Evolutionary conservation across 257 asterid species (phyloP).

Genomic region (Forsythia suspensa): DNA sequence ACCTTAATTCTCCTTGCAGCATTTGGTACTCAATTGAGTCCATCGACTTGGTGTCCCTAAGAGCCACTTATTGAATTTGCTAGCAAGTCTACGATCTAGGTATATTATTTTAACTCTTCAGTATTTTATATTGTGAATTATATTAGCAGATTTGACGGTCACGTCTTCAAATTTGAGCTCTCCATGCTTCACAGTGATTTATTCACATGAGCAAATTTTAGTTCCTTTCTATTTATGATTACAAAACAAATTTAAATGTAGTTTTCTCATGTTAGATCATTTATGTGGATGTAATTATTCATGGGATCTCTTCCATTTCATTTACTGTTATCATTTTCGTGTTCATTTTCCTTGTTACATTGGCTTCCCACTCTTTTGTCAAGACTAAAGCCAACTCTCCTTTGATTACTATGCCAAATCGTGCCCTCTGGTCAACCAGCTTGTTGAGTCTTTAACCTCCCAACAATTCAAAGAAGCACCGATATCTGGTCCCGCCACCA

Average conservation of each 20-base stretch:
- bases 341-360: conserved; percentile 18
- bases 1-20: too few species aligned
- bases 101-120: too few species aligned
- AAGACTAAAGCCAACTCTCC: conserved; percentile 38
- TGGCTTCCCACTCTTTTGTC: conserved; percentile 21
- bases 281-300: too few species aligned
- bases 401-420: conserved; percentile 62
- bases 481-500: conserved; percentile 82
- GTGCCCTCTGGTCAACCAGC: conserved; percentile 78
- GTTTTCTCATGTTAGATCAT: too few species aligned
- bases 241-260: too few species aligned
- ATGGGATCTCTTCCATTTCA: conserved; percentile 23
- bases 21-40: too few species aligned
- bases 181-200: neutral
- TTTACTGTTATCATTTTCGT: conserved; percentile 22
- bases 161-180: neutral
- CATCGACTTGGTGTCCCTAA: neutral
- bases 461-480: conserved; percentile 69
- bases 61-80: too few species aligned
- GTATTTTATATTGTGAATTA: too few species aligned
- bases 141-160: too few species aligned
- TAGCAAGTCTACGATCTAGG: too few species aligned
- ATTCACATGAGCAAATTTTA: too few species aligned
- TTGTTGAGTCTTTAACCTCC: conserved; percentile 67
- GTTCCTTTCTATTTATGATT: too few species aligned